Evolutionary conservation across 2,329 filamentous ascomycete species (phyloP).

Genomic region (Periconia digitata): DNA sequence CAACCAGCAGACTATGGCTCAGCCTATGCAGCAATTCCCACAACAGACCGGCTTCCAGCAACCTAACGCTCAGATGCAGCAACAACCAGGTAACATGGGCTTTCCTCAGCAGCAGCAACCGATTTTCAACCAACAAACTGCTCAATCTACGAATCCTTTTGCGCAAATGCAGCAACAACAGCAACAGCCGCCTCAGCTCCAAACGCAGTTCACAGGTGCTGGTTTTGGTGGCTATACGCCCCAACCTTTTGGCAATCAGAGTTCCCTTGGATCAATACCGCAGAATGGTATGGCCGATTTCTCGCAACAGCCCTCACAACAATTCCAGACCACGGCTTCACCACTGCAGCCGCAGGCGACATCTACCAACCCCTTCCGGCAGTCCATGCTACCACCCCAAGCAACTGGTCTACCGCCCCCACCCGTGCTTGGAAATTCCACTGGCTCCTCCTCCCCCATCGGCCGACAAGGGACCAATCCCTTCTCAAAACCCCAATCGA

Average conservation of each 20-base stretch:
- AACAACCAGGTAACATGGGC: slow-evolving; percentile 41
- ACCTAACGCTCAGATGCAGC: slow-evolving; percentile 41
- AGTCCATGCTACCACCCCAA: slow-evolving; percentile 69
- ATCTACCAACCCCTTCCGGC: slow-evolving; percentile 89
- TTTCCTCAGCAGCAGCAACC: slow-evolving; percentile 35
- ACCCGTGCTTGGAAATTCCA: slow-evolving; percentile 35
- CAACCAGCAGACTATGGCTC: slow-evolving; percentile 40
- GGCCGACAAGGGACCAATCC: slow-evolving; percentile 78
- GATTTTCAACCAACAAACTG: slow-evolving; percentile 59
- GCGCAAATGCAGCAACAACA: slow-evolving; percentile 74
- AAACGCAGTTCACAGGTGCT: slow-evolving; percentile 68
- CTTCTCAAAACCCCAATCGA: slow-evolving; percentile 66
- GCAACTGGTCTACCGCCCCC: slow-evolving; percentile 24
- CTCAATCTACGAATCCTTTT: slow-evolving; percentile 87
- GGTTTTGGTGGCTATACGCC: slow-evolving; percentile 82
- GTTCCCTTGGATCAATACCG: slow-evolving; percentile 51
- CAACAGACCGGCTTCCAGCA: slow-evolving; percentile 31
- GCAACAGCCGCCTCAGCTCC: slow-evolving; percentile 50
- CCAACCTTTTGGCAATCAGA: slow-evolving; percentile 56
- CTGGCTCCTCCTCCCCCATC: slow-evolving; percentile 43
- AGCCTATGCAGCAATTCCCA: slow-evolving; percentile 37
- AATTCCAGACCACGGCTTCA: slow-evolving; percentile 36
- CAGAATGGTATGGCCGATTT: slow-evolving; percentile 53
- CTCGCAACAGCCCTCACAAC: slow-evolving; percentile 37
- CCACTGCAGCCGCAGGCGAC: slow-evolving; percentile 55